Conservation (phyloP, 805 yeast species). For the Metschnikowia reukaufii region DNA sequence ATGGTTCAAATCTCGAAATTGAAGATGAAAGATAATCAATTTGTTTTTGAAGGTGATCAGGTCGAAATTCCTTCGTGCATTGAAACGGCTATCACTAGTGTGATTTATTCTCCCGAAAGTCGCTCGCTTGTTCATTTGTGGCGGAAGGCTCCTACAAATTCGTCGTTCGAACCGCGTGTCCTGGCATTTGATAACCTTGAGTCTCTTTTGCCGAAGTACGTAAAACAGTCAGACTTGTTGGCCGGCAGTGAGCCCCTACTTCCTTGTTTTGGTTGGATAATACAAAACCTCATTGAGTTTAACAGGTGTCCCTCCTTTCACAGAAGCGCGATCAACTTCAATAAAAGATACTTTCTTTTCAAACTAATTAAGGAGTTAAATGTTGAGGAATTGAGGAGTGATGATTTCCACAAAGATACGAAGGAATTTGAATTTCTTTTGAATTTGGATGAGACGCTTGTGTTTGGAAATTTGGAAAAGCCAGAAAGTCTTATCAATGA, state of each 20-base stretch:
- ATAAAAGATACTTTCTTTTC: constrained; percentile 53
- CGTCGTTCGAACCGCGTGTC: not conserved
- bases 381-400: constrained; percentile 32
- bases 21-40: constrained; percentile 57
- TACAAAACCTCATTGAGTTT: constrained; percentile 70
- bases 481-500: constrained; percentile 34
- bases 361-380: constrained; percentile 40
- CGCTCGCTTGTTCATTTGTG: constrained; percentile 68
- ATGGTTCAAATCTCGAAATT: constrained; percentile 64
- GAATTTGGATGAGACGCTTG: constrained; percentile 41
- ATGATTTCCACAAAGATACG: constrained; percentile 30
- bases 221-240: constrained; percentile 29
- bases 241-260: constrained; percentile 50
- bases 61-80: constrained; percentile 71
- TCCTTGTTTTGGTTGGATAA: constrained; percentile 91
- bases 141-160: constrained; percentile 52
- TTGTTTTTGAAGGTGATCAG: constrained; percentile 39
- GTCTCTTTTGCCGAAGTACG: constrained; percentile 31
- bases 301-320: constrained; percentile 72
- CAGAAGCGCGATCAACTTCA: constrained; percentile 72
- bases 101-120: constrained; percentile 78
- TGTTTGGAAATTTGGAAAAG: constrained; percentile 34
- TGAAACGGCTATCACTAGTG: constrained; percentile 74
- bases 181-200: constrained; percentile 28
- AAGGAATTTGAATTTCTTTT: constrained; percentile 54